phyloP scores from a whole-genome alignment of 208 protist genomes.

The Acanthamoeba quina region DNA sequence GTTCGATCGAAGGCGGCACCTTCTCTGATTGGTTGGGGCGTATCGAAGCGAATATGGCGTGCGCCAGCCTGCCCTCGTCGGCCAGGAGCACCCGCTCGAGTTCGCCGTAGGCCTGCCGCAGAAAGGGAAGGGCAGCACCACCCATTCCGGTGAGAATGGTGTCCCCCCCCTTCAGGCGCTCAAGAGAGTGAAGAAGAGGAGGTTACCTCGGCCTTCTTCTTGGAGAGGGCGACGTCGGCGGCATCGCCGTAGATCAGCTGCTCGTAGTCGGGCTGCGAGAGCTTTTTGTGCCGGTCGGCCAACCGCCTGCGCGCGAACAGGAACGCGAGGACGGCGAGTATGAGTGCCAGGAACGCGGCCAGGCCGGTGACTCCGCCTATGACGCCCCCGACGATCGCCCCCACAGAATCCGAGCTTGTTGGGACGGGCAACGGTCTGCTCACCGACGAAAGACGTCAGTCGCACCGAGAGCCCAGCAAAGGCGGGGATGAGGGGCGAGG shows the following conservation, averaged over 20 bases:
- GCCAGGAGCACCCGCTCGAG: slow-evolving; percentile 7
- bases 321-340: not conserved
- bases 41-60: not conserved
- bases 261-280: slow-evolving; percentile 36
- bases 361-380: slow-evolving; percentile 5
- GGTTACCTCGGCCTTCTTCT: slow-evolving; percentile 35
- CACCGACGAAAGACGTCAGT: not conserved
- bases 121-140: too few species aligned
- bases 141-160: not conserved
- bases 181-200: not conserved
- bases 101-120: not conserved
- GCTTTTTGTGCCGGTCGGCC: not conserved
- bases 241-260: slow-evolving; percentile 18
- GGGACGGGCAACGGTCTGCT: not conserved
- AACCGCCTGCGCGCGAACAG: not conserved
- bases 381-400: slow-evolving; percentile 11
- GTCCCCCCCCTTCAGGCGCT: not conserved
- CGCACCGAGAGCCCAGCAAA: not conserved
- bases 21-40: not conserved
- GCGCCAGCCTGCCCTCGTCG: slow-evolving; percentile 2
- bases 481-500: not conserved
- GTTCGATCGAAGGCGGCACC: not conserved
- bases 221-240: not conserved
- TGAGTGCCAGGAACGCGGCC: not conserved
- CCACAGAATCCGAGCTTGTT: not conserved